phyloP scores from a whole-genome alignment of 1,284 basidiomycete species.

The Pholiota adiposa region DNA sequence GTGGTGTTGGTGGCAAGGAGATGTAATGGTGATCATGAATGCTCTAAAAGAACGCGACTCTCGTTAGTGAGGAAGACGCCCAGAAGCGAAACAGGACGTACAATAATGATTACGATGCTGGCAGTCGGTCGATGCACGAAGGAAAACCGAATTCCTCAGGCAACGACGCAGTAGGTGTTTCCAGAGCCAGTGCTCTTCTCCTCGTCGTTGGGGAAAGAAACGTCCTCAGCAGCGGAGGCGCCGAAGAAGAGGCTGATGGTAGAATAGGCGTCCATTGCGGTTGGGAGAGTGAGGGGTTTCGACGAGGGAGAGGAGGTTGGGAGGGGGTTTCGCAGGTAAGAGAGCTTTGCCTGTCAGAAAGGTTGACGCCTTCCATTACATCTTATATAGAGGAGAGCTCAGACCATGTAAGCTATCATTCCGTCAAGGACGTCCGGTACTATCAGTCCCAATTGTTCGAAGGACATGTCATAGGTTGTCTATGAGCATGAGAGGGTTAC shows the following conservation, averaged over 20 bases:
- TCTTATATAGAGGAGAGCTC: not conserved
- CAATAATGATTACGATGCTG: slow-evolving; percentile 1
- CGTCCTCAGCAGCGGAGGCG: slow-evolving; percentile 20
- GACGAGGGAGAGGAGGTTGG: not conserved
- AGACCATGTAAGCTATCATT: not conserved
- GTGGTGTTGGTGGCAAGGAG: not conserved
- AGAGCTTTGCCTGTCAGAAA: not conserved
- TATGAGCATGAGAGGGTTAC: not conserved
- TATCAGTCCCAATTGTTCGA: not conserved
- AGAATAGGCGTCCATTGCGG: slow-evolving; percentile 27
- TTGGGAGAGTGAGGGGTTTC: slow-evolving; percentile 5
- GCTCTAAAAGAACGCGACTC: not conserved
- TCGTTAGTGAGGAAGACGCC: not conserved
- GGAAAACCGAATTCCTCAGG: slow-evolving; percentile 20
- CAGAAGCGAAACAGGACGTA: not conserved
- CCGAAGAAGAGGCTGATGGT: slow-evolving; percentile 23
- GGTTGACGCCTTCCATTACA: not conserved
- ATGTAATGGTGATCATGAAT: not conserved
- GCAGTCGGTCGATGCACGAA: not conserved
- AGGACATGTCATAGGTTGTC: not conserved
- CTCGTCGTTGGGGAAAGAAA: slow-evolving; percentile 21
- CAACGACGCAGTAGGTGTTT: slow-evolving; percentile 29
- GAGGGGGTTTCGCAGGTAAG: not conserved
- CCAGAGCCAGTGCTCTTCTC: slow-evolving; percentile 16
- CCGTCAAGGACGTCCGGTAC: not conserved